Evolutionary conservation across 352 stramenopile genomes (phyloP), one percentile per base, ranked within the genome.

Genomic region (Phytophthora syringae): DNA sequence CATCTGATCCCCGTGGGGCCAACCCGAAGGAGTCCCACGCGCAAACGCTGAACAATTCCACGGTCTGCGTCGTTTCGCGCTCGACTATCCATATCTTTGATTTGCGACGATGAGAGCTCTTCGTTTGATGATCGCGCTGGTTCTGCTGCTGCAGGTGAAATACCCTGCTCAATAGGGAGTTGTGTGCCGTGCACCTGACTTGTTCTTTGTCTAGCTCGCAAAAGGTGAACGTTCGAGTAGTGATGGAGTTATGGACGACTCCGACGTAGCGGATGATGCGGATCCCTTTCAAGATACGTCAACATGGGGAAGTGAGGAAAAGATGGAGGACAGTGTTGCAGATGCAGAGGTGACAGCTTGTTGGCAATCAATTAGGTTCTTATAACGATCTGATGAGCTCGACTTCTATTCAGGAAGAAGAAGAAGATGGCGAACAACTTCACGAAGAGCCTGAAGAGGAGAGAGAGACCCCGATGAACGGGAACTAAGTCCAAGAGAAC

Each of bases 401-500:
- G 27, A n/a, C n/a, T 52, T 1, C 4, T 21, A 20, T 16, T 21
- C 36, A 60, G 54, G 22, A 54, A 32, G 55, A 60, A 50, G 39
- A 7, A 21, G 27, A 10, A 32, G 27, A 32, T 32, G 27, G 5
- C 27, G 27, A 32, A 32, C 5, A 32, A 32, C 27, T 32, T 9
- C 5, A 5, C 27, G 27, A 32, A 32, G 32, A 54, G 27, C 7
- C 36, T 4, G 42, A 50, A 11, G 40, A 60, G 49, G 52, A 20
- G 3, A 10, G 37, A 15, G 43, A 52, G 3, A 27, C 36, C 7
- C 6, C 51, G 4, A 52, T 12, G 52, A 68, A n/a, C 50, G 34
- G 21, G 51, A 68, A 20, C 25, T 68, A 32, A 22, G 18, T 5
- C 52, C 43, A 25, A 47, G 34, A 47, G 52, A 63, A 20, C 60